Percentiles rank a stretch among this genome's conserved stretches.
Conservation (phyloP, 768 basidiomycete species). For the Lactarius hatsudake region DNA sequence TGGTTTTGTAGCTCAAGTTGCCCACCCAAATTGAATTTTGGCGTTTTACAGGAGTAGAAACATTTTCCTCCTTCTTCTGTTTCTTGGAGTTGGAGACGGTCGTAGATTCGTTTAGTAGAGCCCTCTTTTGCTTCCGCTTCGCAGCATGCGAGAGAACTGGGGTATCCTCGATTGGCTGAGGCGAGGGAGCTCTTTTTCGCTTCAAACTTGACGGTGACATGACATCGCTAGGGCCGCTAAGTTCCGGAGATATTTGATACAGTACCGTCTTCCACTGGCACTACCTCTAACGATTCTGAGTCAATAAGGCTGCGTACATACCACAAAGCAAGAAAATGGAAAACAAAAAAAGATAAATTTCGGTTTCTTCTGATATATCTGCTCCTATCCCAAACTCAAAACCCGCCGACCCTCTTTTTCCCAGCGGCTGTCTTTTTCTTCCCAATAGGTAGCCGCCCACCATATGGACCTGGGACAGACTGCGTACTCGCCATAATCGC, state of each 20-base stretch:
- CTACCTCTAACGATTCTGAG: too few species aligned
- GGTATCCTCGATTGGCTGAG: slow-evolving; percentile 34
- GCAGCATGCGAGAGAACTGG: slow-evolving; percentile 75
- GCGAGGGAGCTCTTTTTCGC: slow-evolving; percentile 2
- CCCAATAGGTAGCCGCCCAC: slow-evolving; percentile 47
- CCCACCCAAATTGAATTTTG: slow-evolving; percentile 96
- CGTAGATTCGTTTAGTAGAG: slow-evolving; percentile 34
- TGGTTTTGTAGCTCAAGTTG: slow-evolving; percentile 90
- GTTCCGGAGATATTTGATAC: background rate
- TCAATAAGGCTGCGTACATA: too few species aligned
- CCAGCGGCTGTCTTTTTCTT: slow-evolving; percentile 49
- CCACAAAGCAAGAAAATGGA: too few species aligned
- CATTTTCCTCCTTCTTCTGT: slow-evolving; percentile 39
- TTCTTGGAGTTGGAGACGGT: slow-evolving; percentile 29
- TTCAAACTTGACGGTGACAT: slow-evolving; percentile 3
- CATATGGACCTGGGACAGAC: slow-evolving; percentile 65
- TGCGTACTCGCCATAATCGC: slow-evolving; percentile 61
- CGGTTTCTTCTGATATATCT: too few species aligned
- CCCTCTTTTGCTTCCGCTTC: slow-evolving; percentile 59
- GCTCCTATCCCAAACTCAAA: slow-evolving; percentile 49
- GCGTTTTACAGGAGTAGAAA: slow-evolving; percentile 43
- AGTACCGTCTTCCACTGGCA: too few species aligned
- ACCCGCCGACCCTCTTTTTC: slow-evolving; percentile 76
- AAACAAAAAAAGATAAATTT: too few species aligned
- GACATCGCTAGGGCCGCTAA: background rate